Conservation (phyloP, 2,329 filamentous ascomycete genomes). For the Pyricularia pennisetigena region DNA sequence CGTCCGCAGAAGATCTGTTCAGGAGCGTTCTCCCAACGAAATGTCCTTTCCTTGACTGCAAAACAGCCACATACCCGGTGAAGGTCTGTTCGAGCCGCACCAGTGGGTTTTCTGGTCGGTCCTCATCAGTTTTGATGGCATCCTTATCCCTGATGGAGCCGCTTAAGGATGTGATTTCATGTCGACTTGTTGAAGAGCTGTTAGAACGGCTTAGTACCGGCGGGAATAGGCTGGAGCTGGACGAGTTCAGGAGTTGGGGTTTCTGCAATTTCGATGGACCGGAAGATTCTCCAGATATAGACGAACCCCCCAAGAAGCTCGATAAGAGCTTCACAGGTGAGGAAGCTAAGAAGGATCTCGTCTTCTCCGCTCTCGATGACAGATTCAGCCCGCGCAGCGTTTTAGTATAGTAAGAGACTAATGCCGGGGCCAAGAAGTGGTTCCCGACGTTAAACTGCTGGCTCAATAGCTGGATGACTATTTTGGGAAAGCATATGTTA, state of each 20-base stretch:
- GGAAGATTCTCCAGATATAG: constrained; percentile 18
- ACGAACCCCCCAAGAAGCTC: constrained; percentile 59
- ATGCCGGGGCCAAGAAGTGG: constrained; percentile 49
- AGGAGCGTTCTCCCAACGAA: constrained; percentile 71
- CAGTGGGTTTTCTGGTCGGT: constrained; percentile 52
- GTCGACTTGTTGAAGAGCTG: constrained; percentile 38
- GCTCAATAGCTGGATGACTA: constrained; percentile 64
- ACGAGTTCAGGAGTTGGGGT: constrained; percentile 22
- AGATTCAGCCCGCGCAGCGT: constrained; percentile 62
- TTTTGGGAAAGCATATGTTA: constrained; percentile 13
- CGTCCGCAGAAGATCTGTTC: constrained; percentile 60
- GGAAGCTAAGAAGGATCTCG: constrained; percentile 61
- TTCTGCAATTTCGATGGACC: constrained; percentile 23
- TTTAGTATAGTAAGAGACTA: constrained; percentile 71
- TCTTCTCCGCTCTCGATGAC: constrained; percentile 52
- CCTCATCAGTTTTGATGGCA: constrained; percentile 36
- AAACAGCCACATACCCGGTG: constrained; percentile 68
- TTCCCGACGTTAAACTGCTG: constrained; percentile 61
- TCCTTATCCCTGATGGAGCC: constrained; percentile 42
- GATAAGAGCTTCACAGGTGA: constrained; percentile 89
- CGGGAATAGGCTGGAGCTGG: constrained; percentile 27
- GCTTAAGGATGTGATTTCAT: constrained; percentile 37
- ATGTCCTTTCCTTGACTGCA: constrained; percentile 79
- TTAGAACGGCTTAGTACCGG: constrained; percentile 29
- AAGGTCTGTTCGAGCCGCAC: constrained; percentile 76